A percentile compares a stretch with the other conserved stretches of the same genome.
phyloP scores from a whole-genome alignment of 2,329 filamentous ascomycete genomes.

The Tolypocladium tropicale region DNA sequence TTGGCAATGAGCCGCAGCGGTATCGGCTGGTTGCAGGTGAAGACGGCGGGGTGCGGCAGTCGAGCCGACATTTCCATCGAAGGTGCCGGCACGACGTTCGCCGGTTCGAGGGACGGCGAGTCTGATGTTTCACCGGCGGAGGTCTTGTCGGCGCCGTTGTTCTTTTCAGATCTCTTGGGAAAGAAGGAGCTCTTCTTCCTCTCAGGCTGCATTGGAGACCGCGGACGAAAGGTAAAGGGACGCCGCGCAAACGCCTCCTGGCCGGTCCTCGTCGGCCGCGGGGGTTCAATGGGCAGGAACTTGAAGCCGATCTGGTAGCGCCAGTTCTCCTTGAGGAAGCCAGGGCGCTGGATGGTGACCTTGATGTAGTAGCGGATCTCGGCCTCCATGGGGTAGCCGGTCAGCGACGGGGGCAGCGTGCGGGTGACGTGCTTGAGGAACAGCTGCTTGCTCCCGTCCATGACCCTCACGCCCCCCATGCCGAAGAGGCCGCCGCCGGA shows the following conservation, averaged over 20 bases:
- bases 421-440: conserved; percentile 65
- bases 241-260: conserved; percentile 81
- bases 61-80: conserved; percentile 69
- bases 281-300: conserved; percentile 88
- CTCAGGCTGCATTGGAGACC: conserved; percentile 19
- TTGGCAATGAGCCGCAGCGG: conserved; percentile 72
- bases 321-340: conserved; percentile 85
- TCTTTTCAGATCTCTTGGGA: conserved; percentile 24
- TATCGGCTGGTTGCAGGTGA: conserved; percentile 81
- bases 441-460: conserved; percentile 53
- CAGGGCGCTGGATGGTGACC: conserved; percentile 82
- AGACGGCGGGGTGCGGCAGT: conserved; percentile 74
- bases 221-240: conserved; percentile 46
- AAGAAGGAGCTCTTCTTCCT: conserved; percentile 54
- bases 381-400: conserved; percentile 76
- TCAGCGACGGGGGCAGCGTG: conserved; percentile 80
- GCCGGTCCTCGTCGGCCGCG: conserved; percentile 53
- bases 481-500: conserved; percentile 35
- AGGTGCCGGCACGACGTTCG: conserved; percentile 31
- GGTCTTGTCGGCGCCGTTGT: conserved; percentile 9
- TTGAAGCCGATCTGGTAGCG: conserved; percentile 61
- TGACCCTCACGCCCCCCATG: conserved; percentile 43
- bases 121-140: conserved; percentile 3
- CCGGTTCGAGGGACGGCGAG: conserved; percentile 17
- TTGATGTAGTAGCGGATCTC: conserved; percentile 94